Conservation (phyloP, 352 stramenopile species). For the Nothophytophthora sp. region DNA sequence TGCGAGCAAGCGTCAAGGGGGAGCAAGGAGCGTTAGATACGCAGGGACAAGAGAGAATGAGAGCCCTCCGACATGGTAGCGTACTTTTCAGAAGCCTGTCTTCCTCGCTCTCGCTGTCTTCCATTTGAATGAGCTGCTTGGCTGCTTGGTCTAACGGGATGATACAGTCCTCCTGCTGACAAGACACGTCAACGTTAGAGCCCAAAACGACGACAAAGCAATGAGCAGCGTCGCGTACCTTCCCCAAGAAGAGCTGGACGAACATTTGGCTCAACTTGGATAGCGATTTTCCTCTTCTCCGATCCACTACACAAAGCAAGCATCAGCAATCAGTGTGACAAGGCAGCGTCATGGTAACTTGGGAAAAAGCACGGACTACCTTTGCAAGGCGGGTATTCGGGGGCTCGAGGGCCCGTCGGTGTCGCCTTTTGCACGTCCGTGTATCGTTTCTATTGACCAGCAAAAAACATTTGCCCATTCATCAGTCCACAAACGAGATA, state of each 20-base stretch:
- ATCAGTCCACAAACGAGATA: too few species aligned
- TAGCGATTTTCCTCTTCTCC: constrained; percentile 84
- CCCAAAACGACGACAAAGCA: too few species aligned
- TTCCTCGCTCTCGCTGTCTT: constrained; percentile 74
- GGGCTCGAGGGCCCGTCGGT: constrained; percentile 15
- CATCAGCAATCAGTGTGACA: too few species aligned
- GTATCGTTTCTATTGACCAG: constrained; percentile 42
- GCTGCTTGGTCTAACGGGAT: constrained; percentile 93
- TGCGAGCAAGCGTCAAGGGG: constrained; percentile 13
- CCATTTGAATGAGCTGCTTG: constrained; percentile 93
- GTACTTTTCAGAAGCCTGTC: constrained; percentile 84
- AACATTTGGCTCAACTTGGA: constrained; percentile 94
- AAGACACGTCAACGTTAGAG: too few species aligned
- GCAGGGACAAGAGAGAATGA: not conserved
- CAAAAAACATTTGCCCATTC: not conserved
- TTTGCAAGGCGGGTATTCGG: constrained; percentile 61
- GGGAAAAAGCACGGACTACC: too few species aligned
- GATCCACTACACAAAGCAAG: too few species aligned
- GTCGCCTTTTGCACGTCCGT: constrained; percentile 38
- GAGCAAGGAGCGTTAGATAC: not conserved
- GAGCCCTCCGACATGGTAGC: too few species aligned
- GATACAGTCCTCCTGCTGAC: constrained; percentile 80
- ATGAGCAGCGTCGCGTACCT: too few species aligned
- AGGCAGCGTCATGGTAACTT: too few species aligned
- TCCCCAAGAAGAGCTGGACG: constrained; percentile 94